Evolutionary conservation across 2,329 filamentous ascomycete genomes (phyloP).

Genomic region (Cryphonectria radicalis): DNA sequence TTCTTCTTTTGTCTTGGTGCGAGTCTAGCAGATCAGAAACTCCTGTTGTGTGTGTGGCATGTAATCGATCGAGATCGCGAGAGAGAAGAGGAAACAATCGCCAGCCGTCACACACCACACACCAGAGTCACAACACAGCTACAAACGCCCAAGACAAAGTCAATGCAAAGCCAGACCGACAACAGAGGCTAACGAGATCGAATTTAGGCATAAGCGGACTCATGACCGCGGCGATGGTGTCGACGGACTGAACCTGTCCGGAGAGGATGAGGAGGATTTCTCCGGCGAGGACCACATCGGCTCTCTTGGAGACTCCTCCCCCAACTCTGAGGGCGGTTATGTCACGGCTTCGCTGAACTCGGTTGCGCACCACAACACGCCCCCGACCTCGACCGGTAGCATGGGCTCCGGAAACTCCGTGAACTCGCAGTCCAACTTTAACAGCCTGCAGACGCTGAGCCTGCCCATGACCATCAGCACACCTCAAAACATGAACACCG

Average conservation of each 20-base stretch:
- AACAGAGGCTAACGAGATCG: slow-evolving; percentile 42
- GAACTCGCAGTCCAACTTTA: slow-evolving; percentile 49
- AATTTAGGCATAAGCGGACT: slow-evolving; percentile 80
- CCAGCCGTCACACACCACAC: slow-evolving; percentile 37
- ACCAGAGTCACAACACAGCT: slow-evolving; percentile 42
- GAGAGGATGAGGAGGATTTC: slow-evolving; percentile 84
- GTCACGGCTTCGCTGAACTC: slow-evolving; percentile 56
- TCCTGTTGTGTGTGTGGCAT: slow-evolving; percentile 49
- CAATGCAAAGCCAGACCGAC: slow-evolving; percentile 19
- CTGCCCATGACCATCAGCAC: slow-evolving; percentile 69
- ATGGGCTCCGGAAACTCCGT: slow-evolving; percentile 35
- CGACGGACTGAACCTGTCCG: slow-evolving; percentile 67
- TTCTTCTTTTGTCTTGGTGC: slow-evolving; percentile 33
- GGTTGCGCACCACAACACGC: slow-evolving; percentile 40
- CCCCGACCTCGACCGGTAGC: slow-evolving; percentile 37
- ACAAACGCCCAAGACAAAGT: slow-evolving; percentile 38
- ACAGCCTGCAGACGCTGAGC: slow-evolving; percentile 64
- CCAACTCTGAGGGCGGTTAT: slow-evolving; percentile 71
- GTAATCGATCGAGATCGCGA: slow-evolving; percentile 35
- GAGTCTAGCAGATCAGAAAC: slow-evolving; percentile 42
- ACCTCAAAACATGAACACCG: slow-evolving; percentile 48
- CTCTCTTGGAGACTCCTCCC: slow-evolving; percentile 78
- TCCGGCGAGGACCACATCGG: slow-evolving; percentile 83
- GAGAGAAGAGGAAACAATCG: slow-evolving; percentile 35
- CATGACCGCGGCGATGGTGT: slow-evolving; percentile 68